Evolutionary conservation across 1,284 basidiomycete genomes (phyloP).

Genomic region (Marasmius fiardii): DNA sequence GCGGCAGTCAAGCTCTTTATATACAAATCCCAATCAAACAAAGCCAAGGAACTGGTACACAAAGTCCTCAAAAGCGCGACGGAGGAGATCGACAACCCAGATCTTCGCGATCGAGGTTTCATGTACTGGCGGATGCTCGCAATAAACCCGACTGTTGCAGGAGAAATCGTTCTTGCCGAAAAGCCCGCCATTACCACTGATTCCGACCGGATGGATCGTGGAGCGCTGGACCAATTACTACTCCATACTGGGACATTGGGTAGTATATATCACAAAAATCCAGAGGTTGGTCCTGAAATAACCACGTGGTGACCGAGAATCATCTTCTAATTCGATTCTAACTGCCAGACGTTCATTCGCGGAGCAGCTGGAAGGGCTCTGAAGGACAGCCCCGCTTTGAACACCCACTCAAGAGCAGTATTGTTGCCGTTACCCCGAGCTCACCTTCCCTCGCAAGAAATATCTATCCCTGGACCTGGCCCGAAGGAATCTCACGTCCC

Average conservation of each 20-base stretch:
- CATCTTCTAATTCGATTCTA: slow-evolving; percentile 2
- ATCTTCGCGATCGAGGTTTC: slow-evolving; percentile 94
- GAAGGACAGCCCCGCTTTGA: slow-evolving; percentile 75
- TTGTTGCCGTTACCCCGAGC: slow-evolving; percentile 60
- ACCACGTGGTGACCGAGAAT: slow-evolving; percentile 4
- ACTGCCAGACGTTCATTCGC: slow-evolving; percentile 74
- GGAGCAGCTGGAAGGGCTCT: slow-evolving; percentile 73
- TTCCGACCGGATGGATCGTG: slow-evolving; percentile 95
- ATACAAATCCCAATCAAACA: slow-evolving; percentile 83
- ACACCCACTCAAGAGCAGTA: slow-evolving; percentile 66
- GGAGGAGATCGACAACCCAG: slow-evolving; percentile 96
- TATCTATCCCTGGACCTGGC: slow-evolving; percentile 63
- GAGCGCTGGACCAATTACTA: slow-evolving; percentile 86
- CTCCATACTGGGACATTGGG: slow-evolving; percentile 81
- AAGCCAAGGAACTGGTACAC: slow-evolving; percentile 88
- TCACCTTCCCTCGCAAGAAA: slow-evolving; percentile 42
- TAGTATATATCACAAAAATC: slow-evolving; percentile 88
- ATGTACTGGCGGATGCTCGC: slow-evolving; percentile 99
- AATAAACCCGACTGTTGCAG: slow-evolving; percentile 86
- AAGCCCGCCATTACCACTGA: slow-evolving; percentile 98
- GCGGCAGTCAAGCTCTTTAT: slow-evolving; percentile 97
- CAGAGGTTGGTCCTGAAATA: slow-evolving; percentile 56
- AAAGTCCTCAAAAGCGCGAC: slow-evolving; percentile 97
- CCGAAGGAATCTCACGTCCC: slow-evolving; percentile 48
- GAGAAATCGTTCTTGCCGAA: slow-evolving; percentile 89